Conservation (phyloP, 2,329 filamentous ascomycete genomes). For the Pseudonectria buxi region DNA sequence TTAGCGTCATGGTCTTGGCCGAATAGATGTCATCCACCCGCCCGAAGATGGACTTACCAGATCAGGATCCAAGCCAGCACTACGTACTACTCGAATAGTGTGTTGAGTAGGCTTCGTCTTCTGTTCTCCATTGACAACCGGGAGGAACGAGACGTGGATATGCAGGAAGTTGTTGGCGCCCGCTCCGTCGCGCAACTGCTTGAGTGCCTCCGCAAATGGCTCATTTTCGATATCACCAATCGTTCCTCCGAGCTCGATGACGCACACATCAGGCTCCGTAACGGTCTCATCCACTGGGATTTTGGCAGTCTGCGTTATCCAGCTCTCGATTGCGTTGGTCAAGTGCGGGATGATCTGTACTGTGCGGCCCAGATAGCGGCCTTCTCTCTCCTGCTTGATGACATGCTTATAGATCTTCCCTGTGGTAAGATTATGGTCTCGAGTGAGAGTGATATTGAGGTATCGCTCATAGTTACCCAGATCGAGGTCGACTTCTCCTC, state of each 20-base stretch:
- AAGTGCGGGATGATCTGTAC: slow-evolving; percentile 70
- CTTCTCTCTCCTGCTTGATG: slow-evolving; percentile 56
- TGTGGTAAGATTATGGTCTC: slow-evolving; percentile 94
- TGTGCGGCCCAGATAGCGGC: slow-evolving; percentile 72
- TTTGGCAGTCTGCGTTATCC: slow-evolving; percentile 79
- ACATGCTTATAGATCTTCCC: slow-evolving; percentile 93
- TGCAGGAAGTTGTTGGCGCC: slow-evolving; percentile 78
- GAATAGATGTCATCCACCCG: no score
- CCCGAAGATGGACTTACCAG: no score
- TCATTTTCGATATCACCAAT: slow-evolving; percentile 77
- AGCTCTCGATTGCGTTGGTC: slow-evolving; percentile 85
- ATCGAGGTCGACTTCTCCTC: slow-evolving; percentile 42
- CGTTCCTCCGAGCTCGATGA: slow-evolving; percentile 65
- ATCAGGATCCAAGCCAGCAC: slow-evolving; percentile 67
- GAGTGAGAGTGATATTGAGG: slow-evolving; percentile 71
- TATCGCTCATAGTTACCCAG: slow-evolving; percentile 59
- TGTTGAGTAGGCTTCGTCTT: slow-evolving; percentile 98
- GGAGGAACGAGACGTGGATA: slow-evolving; percentile 85
- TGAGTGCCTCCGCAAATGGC: slow-evolving; percentile 82
- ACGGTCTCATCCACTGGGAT: slow-evolving; percentile 81
- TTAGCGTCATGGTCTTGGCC: not conserved
- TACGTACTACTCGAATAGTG: slow-evolving; percentile 77
- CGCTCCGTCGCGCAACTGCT: slow-evolving; percentile 65
- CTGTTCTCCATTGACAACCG: slow-evolving; percentile 62
- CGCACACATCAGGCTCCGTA: slow-evolving; percentile 83